Conservation (phyloP, 306 rosid species). For the Cajanus cajan region DNA sequence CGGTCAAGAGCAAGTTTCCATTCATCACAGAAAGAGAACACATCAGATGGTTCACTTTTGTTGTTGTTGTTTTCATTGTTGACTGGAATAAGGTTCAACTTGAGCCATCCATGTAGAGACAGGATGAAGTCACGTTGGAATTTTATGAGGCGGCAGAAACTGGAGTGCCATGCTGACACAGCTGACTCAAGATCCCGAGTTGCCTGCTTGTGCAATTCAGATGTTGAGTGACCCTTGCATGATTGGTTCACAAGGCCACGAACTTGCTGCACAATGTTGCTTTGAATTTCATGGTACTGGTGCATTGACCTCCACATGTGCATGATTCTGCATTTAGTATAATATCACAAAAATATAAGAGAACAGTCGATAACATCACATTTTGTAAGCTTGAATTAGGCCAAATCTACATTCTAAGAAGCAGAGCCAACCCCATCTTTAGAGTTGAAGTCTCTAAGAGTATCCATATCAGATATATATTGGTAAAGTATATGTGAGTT, state of each 20-base stretch:
- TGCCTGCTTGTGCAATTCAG: conserved; percentile 86
- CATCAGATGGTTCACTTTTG: conserved; percentile 55
- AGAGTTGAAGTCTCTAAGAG: no score
- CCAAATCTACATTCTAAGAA: neutral
- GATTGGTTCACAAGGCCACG: conserved; percentile 78
- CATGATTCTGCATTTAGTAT: conserved; percentile 61
- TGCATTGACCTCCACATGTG: conserved; percentile 97
- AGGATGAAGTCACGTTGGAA: conserved; percentile 77
- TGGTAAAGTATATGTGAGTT: no score
- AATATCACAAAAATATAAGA: conserved; percentile 29
- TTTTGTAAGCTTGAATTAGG: no score
- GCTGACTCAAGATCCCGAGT: conserved; percentile 93
- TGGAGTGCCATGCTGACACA: conserved; percentile 86
- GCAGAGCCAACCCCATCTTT: neutral
- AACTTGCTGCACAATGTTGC: conserved; percentile 91
- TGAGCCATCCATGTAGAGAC: conserved; percentile 88
- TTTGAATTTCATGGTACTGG: conserved; percentile 86
- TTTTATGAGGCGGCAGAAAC: conserved; percentile 77
- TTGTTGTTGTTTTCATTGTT: conserved; percentile 44
- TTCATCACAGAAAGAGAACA: conserved; percentile 64
- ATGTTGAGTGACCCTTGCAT: conserved; percentile 69
- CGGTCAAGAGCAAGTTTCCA: conserved; percentile 99
- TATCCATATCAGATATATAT: no score
- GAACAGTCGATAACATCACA: neutral
- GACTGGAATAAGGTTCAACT: conserved; percentile 74